Evolutionary conservation across 140 eudicot species (phyloP), one percentile per base, ranked within the genome.

Genomic region (Bidens hawaiensis): DNA sequence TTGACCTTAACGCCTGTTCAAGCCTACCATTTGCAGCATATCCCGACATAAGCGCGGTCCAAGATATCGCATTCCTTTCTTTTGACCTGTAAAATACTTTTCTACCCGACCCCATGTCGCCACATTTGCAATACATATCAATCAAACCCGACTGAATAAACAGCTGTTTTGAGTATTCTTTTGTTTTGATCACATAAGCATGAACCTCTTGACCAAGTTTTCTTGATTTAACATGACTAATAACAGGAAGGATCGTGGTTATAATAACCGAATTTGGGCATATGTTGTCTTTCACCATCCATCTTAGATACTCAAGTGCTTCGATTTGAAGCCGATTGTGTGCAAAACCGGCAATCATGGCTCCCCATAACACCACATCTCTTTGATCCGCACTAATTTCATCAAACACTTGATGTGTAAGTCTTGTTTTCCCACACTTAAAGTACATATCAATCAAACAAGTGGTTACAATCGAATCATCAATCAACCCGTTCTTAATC

Each of bases 401-500:
- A 70, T 87, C 88, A 65, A 90, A 87, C 12, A 87, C 73, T 7
- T 50, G 67, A 53, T 64, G 40, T 7, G 91, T 96, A 54, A 90
- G 94, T 77, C 72, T 87, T 15, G 71, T 28, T 62, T 81, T 84
- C 47, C 90, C 79, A 57, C 98, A 90, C 61, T 90, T 90, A 42
- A 87, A 87, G 75, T 90, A 90, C 96, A 90, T 70, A 78, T 90
- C 96, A 36, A 87, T 90, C 88, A 90, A 78, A 72, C 89, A 70
- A 5, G 98, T 90, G 73, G 46, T 71, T 43, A 87, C 48, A 15
- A 90, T 69, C 36, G 70, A 47, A 67, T 83, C 85, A 22, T 57
- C 65, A 11, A 83, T 16, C 17, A 87, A 71, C 4, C 98, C 98
- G 50, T 82, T 82, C 82, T 90, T 90, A 0, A 87, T 41, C 83